phyloP scores from a whole-genome alignment of 208 protist genomes.

The Trichomonas vaginalis region DNA sequence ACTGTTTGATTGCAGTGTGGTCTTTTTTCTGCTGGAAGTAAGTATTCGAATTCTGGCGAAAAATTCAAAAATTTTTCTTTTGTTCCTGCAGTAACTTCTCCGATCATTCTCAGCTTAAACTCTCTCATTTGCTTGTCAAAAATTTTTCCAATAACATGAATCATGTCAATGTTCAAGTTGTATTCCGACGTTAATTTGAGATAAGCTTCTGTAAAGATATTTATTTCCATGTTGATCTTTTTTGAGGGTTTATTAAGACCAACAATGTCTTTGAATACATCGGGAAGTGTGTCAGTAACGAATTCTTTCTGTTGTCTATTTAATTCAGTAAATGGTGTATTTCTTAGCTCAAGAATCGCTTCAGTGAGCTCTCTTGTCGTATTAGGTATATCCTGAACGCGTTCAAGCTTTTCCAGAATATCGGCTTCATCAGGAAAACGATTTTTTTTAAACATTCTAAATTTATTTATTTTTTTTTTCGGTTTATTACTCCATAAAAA shows the following conservation, averaged over 20 bases:
- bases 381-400: not conserved
- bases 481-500: no score
- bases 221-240: not conserved
- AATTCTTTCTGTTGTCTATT: not conserved
- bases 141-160: not conserved
- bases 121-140: not conserved
- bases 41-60: not conserved
- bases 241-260: not conserved
- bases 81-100: not conserved
- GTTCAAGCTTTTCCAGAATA: not conserved
- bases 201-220: not conserved
- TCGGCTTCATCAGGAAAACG: not conserved
- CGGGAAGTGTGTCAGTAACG: not conserved
- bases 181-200: not conserved
- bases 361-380: not conserved
- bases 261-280: not conserved
- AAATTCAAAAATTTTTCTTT: not conserved
- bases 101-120: not conserved
- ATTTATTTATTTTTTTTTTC: not conserved
- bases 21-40: not conserved
- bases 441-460: not conserved
- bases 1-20: not conserved
- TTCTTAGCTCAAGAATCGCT: not conserved
- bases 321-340: not conserved
- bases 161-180: not conserved